These are phyloP conservation scores for Macrolepiota fuliginosa DNA, from an alignment of 768 basidiomycete genomes.

Conservation along the genomic window DNA sequence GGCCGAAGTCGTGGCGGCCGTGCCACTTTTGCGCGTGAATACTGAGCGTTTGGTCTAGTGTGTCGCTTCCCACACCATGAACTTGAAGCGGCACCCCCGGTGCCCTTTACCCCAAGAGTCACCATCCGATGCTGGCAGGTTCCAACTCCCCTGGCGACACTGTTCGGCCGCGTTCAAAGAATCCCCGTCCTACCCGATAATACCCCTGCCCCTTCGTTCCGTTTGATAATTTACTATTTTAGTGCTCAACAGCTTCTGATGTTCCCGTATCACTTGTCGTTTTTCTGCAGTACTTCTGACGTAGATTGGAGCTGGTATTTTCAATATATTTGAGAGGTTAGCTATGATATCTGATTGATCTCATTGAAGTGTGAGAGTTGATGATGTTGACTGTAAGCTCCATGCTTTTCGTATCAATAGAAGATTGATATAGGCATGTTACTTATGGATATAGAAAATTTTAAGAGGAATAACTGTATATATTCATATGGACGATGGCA, in stretches of 20 bases:
- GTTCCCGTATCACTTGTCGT: neutral
- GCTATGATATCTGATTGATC: neutral
- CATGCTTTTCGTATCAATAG: neutral
- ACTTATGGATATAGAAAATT: too few relatives aligned
- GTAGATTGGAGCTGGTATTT: slow-evolving; percentile 10
- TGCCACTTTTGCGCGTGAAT: neutral
- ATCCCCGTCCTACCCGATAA: neutral
- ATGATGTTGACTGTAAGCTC: neutral
- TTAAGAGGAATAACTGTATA: too few relatives aligned
- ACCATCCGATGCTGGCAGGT: neutral
- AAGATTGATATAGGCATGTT: too few relatives aligned
- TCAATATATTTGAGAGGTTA: slow-evolving; percentile 15
- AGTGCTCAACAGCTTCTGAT: neutral
- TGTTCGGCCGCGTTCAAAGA: neutral
- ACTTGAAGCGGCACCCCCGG: neutral
- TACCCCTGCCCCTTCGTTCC: neutral
- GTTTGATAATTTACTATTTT: neutral
- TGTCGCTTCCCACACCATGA: neutral
- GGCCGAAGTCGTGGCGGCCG: slow-evolving; percentile 4
- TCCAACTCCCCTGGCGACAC: neutral
- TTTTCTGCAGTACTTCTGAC: neutral
- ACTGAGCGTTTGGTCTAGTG: neutral
- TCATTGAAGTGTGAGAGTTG: neutral
- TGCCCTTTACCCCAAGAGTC: neutral
- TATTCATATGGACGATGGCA: neutral